Base-by-base conservation (phyloP, 148 eudicot species). In the Linanthus parryae region DNA sequence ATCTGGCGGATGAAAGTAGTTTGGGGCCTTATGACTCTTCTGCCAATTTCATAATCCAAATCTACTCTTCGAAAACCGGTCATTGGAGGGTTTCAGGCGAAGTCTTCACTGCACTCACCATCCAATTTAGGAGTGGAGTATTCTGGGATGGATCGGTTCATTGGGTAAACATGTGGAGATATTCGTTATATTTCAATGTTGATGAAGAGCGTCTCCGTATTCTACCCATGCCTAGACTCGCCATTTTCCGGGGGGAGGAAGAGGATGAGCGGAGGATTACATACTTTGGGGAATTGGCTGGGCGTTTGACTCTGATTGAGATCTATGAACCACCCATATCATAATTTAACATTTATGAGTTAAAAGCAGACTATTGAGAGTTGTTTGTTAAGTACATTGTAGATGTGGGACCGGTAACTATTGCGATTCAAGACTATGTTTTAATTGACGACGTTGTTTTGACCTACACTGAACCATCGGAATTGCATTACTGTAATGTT, bases 61-160 rank as follows among this genome's bases (percentile, higher is more conserved):
- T 63, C 0, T 63, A 63, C 35, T 63, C 67, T 7, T 46, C 55
- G 8, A 19, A 55, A 26, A 17, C 67, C 7, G 33, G 50, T 19
- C 14, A 33, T 19, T 63, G 67, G 67, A 27, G 27, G 10, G 30
- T 7, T 27, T 31, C 44, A 0, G 44, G 40, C 7, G 14, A 28
- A 2, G 10, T 23, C 19, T 56, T 7, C 23, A 13, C 29, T 0
- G 22, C 15, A 1, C 6, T 26, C 3, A 27, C 10, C 34, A 1
- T 10, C 16, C 2, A 4, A 0, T 1, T 39, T 38, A 16, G 0
- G 17, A 21, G n/a, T 20, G 48, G 57, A 23, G 40, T 42, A 2
- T 28, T 18, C 5, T 42, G 51, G 49, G 52, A 61, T 13, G 49
- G 48, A 10, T 36, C 49, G 5, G 33, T 54, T 14, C 16, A 61